A percentile compares a stretch with the other conserved stretches of the same genome.
These are phyloP conservation scores for Clausena lansium DNA, from an alignment of 345 rosid species.

Conservation along the genomic window DNA sequence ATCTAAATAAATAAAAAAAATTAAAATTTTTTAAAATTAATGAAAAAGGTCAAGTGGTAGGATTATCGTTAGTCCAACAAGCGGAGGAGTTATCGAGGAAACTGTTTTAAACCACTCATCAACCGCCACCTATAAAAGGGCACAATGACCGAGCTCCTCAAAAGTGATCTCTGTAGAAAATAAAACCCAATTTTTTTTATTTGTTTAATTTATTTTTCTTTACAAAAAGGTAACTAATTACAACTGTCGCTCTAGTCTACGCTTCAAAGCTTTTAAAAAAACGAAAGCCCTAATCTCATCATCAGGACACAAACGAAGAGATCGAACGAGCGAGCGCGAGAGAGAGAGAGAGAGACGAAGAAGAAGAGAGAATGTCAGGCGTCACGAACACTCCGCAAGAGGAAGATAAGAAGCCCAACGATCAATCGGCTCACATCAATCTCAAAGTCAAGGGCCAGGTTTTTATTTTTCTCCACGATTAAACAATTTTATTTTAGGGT, in stretches of 20 bases:
- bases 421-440: constrained; percentile 69
- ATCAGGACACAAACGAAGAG: not conserved
- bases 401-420: constrained; percentile 79
- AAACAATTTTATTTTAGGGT: not conserved
- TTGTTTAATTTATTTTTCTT: not conserved
- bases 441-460: constrained; percentile 96
- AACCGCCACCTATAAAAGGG: not conserved
- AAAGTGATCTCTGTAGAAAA: not conserved
- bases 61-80: too few species aligned
- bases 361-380: constrained; percentile 27
- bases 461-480: not conserved
- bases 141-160: not conserved
- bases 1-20: too few species aligned
- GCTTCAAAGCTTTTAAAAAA: not conserved
- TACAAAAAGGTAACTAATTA: too few species aligned
- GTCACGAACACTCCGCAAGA: constrained; percentile 38
- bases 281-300: not conserved
- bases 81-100: not conserved
- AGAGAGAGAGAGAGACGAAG: not conserved
- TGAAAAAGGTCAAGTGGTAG: too few species aligned
- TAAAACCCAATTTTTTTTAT: not conserved
- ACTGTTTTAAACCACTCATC: not conserved
- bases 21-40: too few species aligned
- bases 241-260: not conserved
- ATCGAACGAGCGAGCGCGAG: not conserved